phyloP scores from a whole-genome alignment of 805 yeast genomes.

The Wickerhamiella slavikovae region DNA sequence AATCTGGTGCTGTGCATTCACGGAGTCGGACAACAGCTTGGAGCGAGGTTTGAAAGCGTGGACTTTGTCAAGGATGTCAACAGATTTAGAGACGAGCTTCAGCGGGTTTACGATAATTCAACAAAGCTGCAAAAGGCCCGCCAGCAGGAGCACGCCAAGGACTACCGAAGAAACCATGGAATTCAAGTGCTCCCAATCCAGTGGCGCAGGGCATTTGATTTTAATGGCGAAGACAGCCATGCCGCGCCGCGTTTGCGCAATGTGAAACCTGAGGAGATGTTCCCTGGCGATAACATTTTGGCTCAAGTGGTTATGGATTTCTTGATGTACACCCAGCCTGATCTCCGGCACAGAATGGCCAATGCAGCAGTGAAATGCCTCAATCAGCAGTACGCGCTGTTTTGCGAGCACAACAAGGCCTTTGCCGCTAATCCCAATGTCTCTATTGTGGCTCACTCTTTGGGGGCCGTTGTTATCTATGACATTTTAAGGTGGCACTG shows the following conservation, averaged over 20 bases:
- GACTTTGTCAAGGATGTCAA: conserved; percentile 76
- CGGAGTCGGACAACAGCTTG: conserved; percentile 84
- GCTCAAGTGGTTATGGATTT: conserved; percentile 82
- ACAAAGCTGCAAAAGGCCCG: conserved; percentile 1
- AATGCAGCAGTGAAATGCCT: conserved; percentile 40
- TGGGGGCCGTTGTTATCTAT: conserved; percentile 70
- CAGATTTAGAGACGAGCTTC: conserved; percentile 21
- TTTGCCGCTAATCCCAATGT: conserved; percentile 48
- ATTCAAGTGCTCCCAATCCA: conserved; percentile 77
- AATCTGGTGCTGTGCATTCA: conserved; percentile 75
- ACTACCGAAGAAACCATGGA: conserved; percentile 17
- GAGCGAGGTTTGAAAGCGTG: conserved; percentile 55
- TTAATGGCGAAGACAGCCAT: conserved; percentile 9
- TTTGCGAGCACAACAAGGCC: conserved; percentile 40
- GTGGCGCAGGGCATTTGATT: conserved; percentile 51
- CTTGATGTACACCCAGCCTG: conserved; percentile 51
- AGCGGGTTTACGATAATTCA: conserved; percentile 4
- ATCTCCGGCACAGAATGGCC: conserved; percentile 40
- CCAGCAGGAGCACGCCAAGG: conserved; percentile 1
- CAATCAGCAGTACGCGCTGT: conserved; percentile 39
- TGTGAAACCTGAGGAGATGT: conserved; percentile 7
- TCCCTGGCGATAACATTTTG: conserved; percentile 26
- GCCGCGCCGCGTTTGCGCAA: conserved; percentile 5
- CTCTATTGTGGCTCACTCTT: conserved; percentile 74
- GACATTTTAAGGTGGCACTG: conserved; percentile 35